A percentile compares a stretch with the other conserved stretches of the same genome.
Evolutionary conservation across 495 filamentous ascomycete species (phyloP).

Genomic region (Neohortaea acidophila): DNA sequence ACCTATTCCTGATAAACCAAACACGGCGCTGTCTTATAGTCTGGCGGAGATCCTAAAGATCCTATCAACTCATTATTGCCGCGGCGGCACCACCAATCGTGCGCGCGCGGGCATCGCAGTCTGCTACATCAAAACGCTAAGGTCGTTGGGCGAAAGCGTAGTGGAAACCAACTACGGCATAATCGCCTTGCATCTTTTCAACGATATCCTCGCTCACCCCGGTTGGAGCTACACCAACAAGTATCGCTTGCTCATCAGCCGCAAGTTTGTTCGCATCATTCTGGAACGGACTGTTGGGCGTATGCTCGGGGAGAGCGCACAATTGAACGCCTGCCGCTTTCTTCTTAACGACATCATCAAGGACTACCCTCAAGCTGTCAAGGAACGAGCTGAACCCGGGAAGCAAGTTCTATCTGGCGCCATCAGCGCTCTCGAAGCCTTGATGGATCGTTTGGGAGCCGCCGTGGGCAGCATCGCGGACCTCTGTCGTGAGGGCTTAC

Average conservation of each 20-base stretch:
- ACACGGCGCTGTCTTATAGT: slow-evolving; percentile 52
- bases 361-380: slow-evolving; percentile 84
- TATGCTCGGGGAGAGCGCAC: slow-evolving; percentile 77
- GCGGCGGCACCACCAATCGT: slow-evolving; percentile 63
- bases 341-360: slow-evolving; percentile 81
- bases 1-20: slow-evolving; percentile 53
- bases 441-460: slow-evolving; percentile 69
- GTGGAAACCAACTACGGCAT: slow-evolving; percentile 65
- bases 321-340: slow-evolving; percentile 61
- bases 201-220: slow-evolving; percentile 62
- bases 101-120: slow-evolving; percentile 69
- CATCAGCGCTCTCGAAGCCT: slow-evolving; percentile 61
- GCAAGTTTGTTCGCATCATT: slow-evolving; percentile 71
- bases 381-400: slow-evolving; percentile 76
- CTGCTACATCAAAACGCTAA: slow-evolving; percentile 70
- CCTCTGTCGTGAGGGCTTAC: slow-evolving; percentile 63
- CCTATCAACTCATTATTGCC: slow-evolving; percentile 67
- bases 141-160: slow-evolving; percentile 54
- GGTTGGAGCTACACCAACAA: slow-evolving; percentile 56
- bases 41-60: slow-evolving; percentile 67
- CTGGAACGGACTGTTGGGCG: slow-evolving; percentile 73
- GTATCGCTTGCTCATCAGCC: slow-evolving; percentile 71
- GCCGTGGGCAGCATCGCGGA: slow-evolving; percentile 65
- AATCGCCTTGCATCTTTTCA: slow-evolving; percentile 66
- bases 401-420: slow-evolving; percentile 73